Evolutionary conservation across 106 monocot genomes (phyloP), one percentile per base, ranked within the genome.

Genomic region (Dactylorhiza incarnata): DNA sequence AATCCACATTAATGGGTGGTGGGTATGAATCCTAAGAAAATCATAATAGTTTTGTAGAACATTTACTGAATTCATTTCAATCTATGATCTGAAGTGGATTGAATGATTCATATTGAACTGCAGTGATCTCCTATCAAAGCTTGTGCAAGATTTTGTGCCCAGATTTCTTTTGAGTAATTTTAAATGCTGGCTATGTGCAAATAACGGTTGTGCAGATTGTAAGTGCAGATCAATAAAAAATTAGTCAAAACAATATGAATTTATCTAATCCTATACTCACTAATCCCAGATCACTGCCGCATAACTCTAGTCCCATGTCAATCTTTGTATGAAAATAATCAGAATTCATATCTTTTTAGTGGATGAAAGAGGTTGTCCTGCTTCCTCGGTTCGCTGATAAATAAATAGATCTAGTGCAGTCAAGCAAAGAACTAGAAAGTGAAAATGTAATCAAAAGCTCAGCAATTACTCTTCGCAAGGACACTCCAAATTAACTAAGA

Each of bases 381-480:
- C 11, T 10, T 12, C 25, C 25, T 24, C 63, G 4, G 9, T 50
- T 63, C 11, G 22, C 11, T 4, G 25, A 9, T 5, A 68, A 68
- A 68, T 14, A 37, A 68, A 15, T 44, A 45, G 45, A 68, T 44
- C 6, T 10, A 45, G 16, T 68, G 15, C 68, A n/a, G 16, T 68
- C 1, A 63, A 63, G 11, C 44, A 68, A 3, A 26, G 22, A 37
- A 37, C 68, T 45, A 68, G 16, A 68, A 68, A 44, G n/a, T n/a
- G n/a, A n/a, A n/a, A 68, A 68, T 56, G 25, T 24, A 25, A 68
- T 68, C 44, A 68, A 68, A 68, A 68, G 44, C 37, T 68, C 44
- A 45, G 15, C 37, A 1, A 16, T 67, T 8, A 44, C 16, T 68
- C 68, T 45, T 45, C 68, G 45, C 37, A 45, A 11, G 2, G 68